phyloP scores from a whole-genome alignment of 257 asterid genomes.

The Solanum stenotomum region DNA sequence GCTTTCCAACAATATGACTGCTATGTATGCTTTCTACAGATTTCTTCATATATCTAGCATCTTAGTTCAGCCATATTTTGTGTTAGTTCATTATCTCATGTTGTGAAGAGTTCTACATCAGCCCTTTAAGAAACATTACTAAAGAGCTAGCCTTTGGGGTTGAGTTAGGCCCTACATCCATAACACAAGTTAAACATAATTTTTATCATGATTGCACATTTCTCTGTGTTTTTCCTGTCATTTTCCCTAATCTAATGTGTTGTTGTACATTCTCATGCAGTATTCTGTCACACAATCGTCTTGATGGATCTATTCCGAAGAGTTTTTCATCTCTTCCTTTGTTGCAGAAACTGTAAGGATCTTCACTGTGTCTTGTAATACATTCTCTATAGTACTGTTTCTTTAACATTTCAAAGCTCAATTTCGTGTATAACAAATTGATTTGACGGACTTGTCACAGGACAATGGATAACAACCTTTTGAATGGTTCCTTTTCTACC shows the following conservation, averaged over 20 bases:
- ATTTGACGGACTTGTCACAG: constrained; percentile 29
- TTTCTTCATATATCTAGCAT: not conserved
- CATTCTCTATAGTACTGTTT: not conserved
- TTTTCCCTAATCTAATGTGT: not conserved
- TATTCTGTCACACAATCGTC: constrained; percentile 64
- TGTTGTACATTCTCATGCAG: constrained; percentile 25
- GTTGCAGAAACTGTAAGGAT: constrained; percentile 74
- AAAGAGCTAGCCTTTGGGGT: not conserved
- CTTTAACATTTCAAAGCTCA: not conserved
- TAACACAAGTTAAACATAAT: not conserved
- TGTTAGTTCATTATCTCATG: not conserved
- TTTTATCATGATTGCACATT: not conserved
- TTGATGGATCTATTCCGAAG: constrained; percentile 66
- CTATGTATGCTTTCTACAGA: constrained; percentile 44
- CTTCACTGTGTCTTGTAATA: not conserved
- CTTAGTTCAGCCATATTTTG: not conserved
- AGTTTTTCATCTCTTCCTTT: constrained; percentile 68
- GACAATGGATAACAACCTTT: constrained; percentile 57
- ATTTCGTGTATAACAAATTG: not conserved
- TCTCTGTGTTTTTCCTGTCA: not conserved
- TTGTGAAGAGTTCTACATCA: not conserved
- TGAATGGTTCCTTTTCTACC: constrained; percentile 80
- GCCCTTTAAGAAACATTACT: not conserved
- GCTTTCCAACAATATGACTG: constrained; percentile 60
- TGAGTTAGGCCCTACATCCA: not conserved